Conservation (phyloP, 495 filamentous ascomycete species). For the Penicillium nucicola region DNA sequence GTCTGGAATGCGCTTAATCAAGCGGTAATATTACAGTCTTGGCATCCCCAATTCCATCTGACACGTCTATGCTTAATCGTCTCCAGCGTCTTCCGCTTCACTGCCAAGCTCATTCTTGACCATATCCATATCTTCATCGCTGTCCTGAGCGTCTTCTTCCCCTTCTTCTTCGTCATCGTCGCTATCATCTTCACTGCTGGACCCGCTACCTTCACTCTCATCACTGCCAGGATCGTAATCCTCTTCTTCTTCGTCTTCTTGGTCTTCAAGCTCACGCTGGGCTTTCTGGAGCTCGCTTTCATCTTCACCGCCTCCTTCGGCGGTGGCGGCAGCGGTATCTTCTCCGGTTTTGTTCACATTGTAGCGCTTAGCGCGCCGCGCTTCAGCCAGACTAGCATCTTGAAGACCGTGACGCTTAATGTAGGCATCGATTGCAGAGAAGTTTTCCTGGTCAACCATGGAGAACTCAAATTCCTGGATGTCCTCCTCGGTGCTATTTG, state of each 20-base stretch:
- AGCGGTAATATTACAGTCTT: constrained; percentile 25
- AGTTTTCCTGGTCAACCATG: constrained; percentile 86
- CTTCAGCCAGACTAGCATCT: constrained; percentile 88
- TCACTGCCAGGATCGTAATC: constrained; percentile 84
- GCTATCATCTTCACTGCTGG: constrained; percentile 50
- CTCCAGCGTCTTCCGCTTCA: constrained; percentile 36
- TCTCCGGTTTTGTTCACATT: constrained; percentile 62
- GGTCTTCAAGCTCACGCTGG: constrained; percentile 59
- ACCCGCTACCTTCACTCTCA: constrained; percentile 68
- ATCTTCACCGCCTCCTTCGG: constrained; percentile 39
- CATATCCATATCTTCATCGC: constrained; percentile 50
- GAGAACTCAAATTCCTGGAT: constrained; percentile 74
- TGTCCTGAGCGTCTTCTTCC: constrained; percentile 40
- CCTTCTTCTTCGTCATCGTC: constrained; percentile 48
- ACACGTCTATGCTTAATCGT: constrained; percentile 16
- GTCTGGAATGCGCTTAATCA: constrained; percentile 27
- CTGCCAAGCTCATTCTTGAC: constrained; percentile 37
- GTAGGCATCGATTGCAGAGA: constrained; percentile 78
- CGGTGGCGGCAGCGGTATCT: constrained; percentile 31
- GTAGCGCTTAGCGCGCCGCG: constrained; percentile 74
- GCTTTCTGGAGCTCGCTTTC: constrained; percentile 65
- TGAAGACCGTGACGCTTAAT: constrained; percentile 77
- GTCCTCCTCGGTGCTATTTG: constrained; percentile 40
- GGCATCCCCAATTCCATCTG: constrained; percentile 5
- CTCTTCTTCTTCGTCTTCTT: constrained; percentile 82